phyloP scores from a whole-genome alignment of 176 grass and related monocot genomes.

The Lolium rigidum region DNA sequence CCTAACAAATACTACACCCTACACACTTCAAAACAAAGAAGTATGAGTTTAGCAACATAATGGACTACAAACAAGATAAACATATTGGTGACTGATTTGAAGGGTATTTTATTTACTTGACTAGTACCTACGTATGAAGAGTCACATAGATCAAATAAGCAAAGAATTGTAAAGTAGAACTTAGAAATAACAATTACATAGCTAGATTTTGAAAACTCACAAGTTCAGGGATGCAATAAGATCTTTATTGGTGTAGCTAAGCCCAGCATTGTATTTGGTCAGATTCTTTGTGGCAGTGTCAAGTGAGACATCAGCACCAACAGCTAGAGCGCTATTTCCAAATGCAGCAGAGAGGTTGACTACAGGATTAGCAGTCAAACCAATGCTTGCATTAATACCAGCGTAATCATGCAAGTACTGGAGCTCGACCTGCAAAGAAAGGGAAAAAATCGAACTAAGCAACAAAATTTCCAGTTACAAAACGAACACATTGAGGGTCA shows the following conservation, averaged over 20 bases:
- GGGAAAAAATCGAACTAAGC: constrained; percentile 10
- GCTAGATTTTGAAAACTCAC: constrained; percentile 51
- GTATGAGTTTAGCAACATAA: not conserved
- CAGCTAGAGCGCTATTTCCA: constrained; percentile 66
- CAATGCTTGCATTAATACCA: constrained; percentile 84
- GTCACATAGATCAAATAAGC: constrained; percentile 21
- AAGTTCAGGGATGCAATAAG: constrained; percentile 76
- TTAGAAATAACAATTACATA: not conserved
- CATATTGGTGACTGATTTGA: not conserved
- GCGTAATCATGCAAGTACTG: constrained; percentile 94
- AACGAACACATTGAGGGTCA: not conserved
- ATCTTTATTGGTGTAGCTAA: constrained; percentile 73
- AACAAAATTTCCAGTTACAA: constrained; percentile 14
- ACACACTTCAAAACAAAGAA: not conserved
- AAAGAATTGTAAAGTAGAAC: not conserved
- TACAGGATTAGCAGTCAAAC: constrained; percentile 83
- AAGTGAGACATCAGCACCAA: constrained; percentile 85
- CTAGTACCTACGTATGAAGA: constrained; percentile 5
- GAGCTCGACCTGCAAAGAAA: constrained; percentile 75
- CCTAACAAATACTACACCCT: not conserved
- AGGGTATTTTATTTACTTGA: not conserved
- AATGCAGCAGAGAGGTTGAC: constrained; percentile 77
- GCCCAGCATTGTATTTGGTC: constrained; percentile 83
- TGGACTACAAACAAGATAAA: not conserved
- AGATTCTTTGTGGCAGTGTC: constrained; percentile 87